These are phyloP conservation scores for Nematocida minor DNA, from an alignment of 371 early-diverging fungal genomes.

Conservation along the genomic window DNA sequence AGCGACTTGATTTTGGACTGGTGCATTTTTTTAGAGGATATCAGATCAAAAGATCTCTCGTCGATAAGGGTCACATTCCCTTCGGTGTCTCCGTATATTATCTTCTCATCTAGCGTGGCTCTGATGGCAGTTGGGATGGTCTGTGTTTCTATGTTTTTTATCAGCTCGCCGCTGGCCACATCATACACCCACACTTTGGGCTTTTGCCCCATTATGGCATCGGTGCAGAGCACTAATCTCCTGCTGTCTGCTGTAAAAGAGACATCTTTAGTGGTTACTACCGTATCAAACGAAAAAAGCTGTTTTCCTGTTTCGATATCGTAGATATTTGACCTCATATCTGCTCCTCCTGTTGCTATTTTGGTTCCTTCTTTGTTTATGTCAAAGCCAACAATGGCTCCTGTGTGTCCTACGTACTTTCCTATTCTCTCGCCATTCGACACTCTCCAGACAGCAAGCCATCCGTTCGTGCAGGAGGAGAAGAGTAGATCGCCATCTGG, in stretches of 20 bases:
- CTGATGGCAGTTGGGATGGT: constrained; percentile 80
- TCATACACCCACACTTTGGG: constrained; percentile 74
- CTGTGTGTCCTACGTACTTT: constrained; percentile 83
- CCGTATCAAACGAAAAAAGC: constrained; percentile 77
- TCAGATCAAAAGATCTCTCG: constrained; percentile 61
- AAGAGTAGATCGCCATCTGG: constrained; percentile 94
- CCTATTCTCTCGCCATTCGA: constrained; percentile 86
- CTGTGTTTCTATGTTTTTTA: constrained; percentile 71
- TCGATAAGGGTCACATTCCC: constrained; percentile 59
- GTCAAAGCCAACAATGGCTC: constrained; percentile 77
- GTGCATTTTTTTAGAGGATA: constrained; percentile 69
- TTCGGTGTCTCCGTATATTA: constrained; percentile 72
- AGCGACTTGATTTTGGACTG: constrained; percentile 76
- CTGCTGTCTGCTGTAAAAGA: constrained; percentile 78
- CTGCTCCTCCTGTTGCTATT: constrained; percentile 83
- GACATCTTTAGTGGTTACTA: constrained; percentile 82
- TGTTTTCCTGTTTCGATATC: constrained; percentile 80
- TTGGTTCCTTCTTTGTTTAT: constrained; percentile 70
- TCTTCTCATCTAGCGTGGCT: constrained; percentile 71
- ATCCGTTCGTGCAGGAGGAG: constrained; percentile 84
- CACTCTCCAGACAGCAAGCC: constrained; percentile 83
- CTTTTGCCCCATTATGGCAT: constrained; percentile 83
- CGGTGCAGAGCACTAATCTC: constrained; percentile 74
- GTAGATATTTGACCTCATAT: constrained; percentile 85
- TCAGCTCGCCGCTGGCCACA: constrained; percentile 66